A percentile compares a stretch with the other conserved stretches of the same genome.
These are phyloP conservation scores for Venturiaceae sp. DNA, from an alignment of 2,329 filamentous ascomycete genomes.

Conservation along the genomic window DNA sequence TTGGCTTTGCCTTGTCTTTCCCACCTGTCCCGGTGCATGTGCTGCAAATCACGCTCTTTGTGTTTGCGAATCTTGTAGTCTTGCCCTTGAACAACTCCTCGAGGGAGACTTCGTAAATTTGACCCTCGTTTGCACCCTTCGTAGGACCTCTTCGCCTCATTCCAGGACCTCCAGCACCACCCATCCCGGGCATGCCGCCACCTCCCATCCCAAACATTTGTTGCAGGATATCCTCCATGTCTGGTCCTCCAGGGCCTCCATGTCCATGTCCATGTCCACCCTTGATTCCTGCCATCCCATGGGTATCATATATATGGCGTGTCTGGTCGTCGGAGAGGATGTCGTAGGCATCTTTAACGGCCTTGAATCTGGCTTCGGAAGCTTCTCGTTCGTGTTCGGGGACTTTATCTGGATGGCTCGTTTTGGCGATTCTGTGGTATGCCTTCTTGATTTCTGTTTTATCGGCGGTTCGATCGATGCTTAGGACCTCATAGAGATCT, in stretches of 20 bases:
- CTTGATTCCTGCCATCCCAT: conserved; percentile 95
- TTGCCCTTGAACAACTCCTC: conserved; percentile 98
- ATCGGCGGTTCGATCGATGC: conserved; percentile 59
- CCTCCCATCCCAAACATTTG: conserved; percentile 78
- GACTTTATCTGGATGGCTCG: conserved; percentile 93
- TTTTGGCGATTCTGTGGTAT: conserved; percentile 49
- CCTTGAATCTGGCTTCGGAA: conserved; percentile 88
- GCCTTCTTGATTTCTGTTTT: conserved; percentile 77
- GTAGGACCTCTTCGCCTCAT: conserved; percentile 36
- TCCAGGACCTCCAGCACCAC: conserved; percentile 43
- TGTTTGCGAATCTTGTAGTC: conserved; percentile 91
- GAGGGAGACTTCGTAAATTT: conserved; percentile 80
- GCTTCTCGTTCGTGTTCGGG: conserved; percentile 73
- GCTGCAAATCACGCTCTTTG: conserved; percentile 84
- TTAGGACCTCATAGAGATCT: conserved; percentile 54
- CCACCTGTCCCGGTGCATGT: conserved; percentile 83
- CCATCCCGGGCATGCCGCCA: conserved; percentile 50
- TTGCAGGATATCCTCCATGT: conserved; percentile 84
- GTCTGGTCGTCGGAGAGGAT: conserved; percentile 96
- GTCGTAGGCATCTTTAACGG: conserved; percentile 89
- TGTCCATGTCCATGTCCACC: conserved; percentile 55
- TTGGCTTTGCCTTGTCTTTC: conserved; percentile 81
- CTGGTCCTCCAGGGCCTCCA: conserved; percentile 53
- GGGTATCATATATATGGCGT: conserved; percentile 80
- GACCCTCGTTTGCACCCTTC: conserved; percentile 75